These are phyloP conservation scores for Yamadazyma siamensis DNA, from an alignment of 1,139 yeast genomes.

Conservation along the genomic window DNA sequence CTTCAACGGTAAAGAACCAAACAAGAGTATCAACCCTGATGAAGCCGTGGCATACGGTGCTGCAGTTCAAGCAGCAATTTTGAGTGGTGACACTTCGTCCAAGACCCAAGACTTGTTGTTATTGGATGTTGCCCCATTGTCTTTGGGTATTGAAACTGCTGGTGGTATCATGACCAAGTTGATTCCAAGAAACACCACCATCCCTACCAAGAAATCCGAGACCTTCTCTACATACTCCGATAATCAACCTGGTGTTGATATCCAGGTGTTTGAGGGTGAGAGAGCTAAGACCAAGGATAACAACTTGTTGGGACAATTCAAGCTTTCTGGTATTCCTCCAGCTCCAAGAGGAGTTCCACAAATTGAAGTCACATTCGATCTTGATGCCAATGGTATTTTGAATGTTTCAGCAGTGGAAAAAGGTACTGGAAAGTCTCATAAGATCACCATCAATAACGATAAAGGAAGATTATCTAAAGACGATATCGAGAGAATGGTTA, in stretches of 20 bases:
- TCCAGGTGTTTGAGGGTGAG: constrained; percentile 96
- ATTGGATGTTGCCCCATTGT: constrained; percentile 90
- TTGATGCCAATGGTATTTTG: constrained; percentile 92
- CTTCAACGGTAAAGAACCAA: constrained; percentile 45
- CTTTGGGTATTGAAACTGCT: constrained; percentile 92
- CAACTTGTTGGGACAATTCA: constrained; percentile 91
- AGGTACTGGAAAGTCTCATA: constrained; percentile 72
- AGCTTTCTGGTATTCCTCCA: constrained; percentile 91
- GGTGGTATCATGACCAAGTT: constrained; percentile 97
- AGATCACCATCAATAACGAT: constrained; percentile 41
- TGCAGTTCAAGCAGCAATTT: constrained; percentile 45
- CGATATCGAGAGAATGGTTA: constrained; percentile 48
- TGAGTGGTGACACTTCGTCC: constrained; percentile 84
- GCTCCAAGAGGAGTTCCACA: constrained; percentile 98
- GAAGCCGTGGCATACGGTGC: constrained; percentile 47
- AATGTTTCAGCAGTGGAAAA: constrained; percentile 91
- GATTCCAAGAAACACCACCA: constrained; percentile 93
- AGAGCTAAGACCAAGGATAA: constrained; percentile 93
- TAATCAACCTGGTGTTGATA: constrained; percentile 93
- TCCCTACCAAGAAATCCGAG: constrained; percentile 94
- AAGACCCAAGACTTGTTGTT: constrained; percentile 77
- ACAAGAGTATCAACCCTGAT: constrained; percentile 44
- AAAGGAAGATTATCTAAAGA: constrained; percentile 50
- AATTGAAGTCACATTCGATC: constrained; percentile 88
- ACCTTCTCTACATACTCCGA: constrained; percentile 94